A percentile compares a stretch with the other conserved stretches of the same genome.
Evolutionary conservation across 306 rosid genomes (phyloP).

Genomic region (Argentina anserina): DNA sequence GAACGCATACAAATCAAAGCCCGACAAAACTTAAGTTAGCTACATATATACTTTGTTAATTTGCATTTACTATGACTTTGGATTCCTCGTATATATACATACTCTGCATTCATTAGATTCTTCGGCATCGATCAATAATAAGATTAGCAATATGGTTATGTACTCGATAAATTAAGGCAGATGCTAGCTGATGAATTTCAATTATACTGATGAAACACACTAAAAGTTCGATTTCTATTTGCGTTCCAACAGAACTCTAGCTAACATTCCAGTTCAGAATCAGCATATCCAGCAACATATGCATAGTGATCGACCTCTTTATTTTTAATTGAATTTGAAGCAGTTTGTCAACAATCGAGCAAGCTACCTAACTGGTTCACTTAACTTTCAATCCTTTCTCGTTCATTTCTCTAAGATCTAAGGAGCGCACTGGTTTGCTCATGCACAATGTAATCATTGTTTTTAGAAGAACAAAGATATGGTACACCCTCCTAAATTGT

Average conservation of each 20-base stretch:
- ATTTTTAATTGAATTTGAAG: neutral
- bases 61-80: neutral
- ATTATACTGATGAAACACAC: neutral
- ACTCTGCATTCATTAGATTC: neutral
- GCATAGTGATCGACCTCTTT: neutral
- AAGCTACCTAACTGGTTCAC: neutral
- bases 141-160: neutral
- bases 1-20: too few species aligned
- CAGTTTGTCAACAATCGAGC: neutral
- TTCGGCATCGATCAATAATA: neutral
- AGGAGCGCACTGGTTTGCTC: conserved; percentile 1
- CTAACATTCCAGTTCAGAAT: neutral
- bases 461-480: neutral
- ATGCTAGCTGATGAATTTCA: too few species aligned
- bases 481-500: neutral
- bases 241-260: neutral
- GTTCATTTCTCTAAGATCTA: neutral
- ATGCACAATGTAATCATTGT: too few species aligned
- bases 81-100: neutral
- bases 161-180: neutral
- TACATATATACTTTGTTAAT: too few species aligned
- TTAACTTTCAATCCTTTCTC: neutral
- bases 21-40: too few species aligned
- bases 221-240: neutral
- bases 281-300: neutral